Evolutionary conservation across 345 rosid species (phyloP).

Genomic region (Diplotaxis tenuifolia): DNA sequence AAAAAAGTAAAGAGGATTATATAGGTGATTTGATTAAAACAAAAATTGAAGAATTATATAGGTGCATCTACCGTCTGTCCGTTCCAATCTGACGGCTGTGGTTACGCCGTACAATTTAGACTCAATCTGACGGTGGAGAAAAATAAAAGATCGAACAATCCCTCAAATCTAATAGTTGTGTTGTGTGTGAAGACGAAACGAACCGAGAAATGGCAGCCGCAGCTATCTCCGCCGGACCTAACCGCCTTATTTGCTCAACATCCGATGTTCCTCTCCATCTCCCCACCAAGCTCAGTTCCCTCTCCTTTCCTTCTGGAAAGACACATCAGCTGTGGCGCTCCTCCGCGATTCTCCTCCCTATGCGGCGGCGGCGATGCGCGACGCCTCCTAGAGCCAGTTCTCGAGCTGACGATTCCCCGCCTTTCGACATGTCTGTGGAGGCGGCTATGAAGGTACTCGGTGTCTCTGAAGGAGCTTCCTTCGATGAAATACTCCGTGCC

Average conservation of each 20-base stretch:
- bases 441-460: constrained; percentile 92
- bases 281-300: constrained; percentile 23
- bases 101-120: constrained; percentile 21
- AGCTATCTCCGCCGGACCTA: constrained; percentile 72
- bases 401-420: constrained; percentile 87
- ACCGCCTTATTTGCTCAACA: constrained; percentile 47
- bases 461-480: constrained; percentile 78
- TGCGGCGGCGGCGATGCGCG: constrained; percentile 45
- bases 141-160: constrained; percentile 6
- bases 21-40: no score
- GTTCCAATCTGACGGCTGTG: constrained; percentile 28
- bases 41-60: no score
- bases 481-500: constrained; percentile 93
- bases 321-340: constrained; percentile 47
- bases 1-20: not conserved
- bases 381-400: constrained; percentile 54
- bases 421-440: constrained; percentile 94
- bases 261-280: constrained; percentile 36
- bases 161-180: constrained; percentile 29
- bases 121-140: constrained; percentile 26
- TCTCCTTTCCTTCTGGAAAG: constrained; percentile 29
- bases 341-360: constrained; percentile 26
- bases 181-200: not conserved
- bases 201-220: constrained; percentile 60
- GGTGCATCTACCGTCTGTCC: constrained; percentile 32